Percentiles rank a stretch among this genome's conserved stretches.
Evolutionary conservation across 2,329 filamentous ascomycete species (phyloP).

Genomic region (Scolecobasidium constrictum): DNA sequence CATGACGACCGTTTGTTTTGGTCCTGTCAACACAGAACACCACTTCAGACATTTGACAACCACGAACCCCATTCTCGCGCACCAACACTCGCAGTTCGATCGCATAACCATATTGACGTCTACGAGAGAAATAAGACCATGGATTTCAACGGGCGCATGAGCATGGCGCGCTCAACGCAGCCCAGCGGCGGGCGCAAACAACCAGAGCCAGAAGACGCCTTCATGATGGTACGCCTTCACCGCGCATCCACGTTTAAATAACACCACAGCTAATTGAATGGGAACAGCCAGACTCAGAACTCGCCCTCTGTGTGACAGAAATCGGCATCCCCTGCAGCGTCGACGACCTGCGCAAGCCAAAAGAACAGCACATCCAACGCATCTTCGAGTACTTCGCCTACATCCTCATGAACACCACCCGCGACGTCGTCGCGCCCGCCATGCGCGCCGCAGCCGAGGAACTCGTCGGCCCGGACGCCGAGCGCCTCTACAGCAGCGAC

Average conservation of each 20-base stretch:
- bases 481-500: constrained; percentile 68
- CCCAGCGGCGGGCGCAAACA: constrained; percentile 23
- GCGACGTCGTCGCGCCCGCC: constrained; percentile 85
- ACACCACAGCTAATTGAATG: not conserved
- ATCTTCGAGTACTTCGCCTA: constrained; percentile 98
- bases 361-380: constrained; percentile 88
- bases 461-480: constrained; percentile 70
- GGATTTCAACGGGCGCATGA: constrained; percentile 41
- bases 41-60: no score
- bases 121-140: no score
- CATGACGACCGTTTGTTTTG: no score
- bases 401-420: constrained; percentile 83
- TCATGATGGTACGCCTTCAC: constrained; percentile 36
- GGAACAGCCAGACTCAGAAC: constrained; percentile 60
- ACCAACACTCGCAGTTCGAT: no score
- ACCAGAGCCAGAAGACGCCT: constrained; percentile 35
- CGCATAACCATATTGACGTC: no score
- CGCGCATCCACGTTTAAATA: no score
- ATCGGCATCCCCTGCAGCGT: constrained; percentile 85
- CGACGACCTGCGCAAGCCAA: constrained; percentile 84
- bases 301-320: constrained; percentile 93
- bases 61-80: no score
- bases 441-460: constrained; percentile 90
- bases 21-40: no score
- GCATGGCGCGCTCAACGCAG: constrained; percentile 34